These are phyloP conservation scores for Myotisia sp. DNA, from an alignment of 2,329 filamentous ascomycete species.

Conservation along the genomic window DNA sequence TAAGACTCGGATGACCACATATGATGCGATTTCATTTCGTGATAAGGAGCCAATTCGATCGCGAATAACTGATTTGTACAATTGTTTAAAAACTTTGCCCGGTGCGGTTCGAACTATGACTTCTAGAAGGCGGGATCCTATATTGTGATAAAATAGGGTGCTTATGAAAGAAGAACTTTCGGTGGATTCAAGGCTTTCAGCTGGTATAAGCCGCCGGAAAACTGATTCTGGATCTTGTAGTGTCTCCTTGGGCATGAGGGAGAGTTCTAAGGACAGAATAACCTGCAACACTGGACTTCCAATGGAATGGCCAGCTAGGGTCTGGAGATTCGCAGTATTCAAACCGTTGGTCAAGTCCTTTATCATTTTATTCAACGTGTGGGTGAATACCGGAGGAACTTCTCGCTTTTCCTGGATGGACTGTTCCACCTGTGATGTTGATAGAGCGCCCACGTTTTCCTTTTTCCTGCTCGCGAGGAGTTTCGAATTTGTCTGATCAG, in stretches of 20 bases:
- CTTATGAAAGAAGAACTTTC: constrained; percentile 64
- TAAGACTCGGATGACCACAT: constrained; percentile 69
- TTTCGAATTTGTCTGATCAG: constrained; percentile 52
- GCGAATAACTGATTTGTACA: constrained; percentile 68
- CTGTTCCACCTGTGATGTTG: constrained; percentile 38
- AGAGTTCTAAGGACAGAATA: constrained; percentile 71
- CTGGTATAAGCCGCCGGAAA: constrained; percentile 64
- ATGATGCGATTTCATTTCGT: constrained; percentile 79
- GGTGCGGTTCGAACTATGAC: constrained; percentile 67
- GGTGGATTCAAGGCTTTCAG: constrained; percentile 59
- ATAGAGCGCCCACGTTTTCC: constrained; percentile 56
- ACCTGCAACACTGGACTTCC: constrained; percentile 91
- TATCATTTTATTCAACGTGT: constrained; percentile 70
- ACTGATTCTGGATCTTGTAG: constrained; percentile 53
- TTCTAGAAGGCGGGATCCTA: constrained; percentile 82
- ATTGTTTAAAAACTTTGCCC: constrained; percentile 76
- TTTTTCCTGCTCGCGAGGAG: constrained; percentile 88
- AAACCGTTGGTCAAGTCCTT: constrained; percentile 58
- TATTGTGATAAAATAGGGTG: constrained; percentile 72
- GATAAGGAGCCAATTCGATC: constrained; percentile 66
- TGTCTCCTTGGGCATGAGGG: constrained; percentile 53
- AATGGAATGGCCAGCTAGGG: constrained; percentile 74
- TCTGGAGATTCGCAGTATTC: constrained; percentile 64
- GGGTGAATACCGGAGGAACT: constrained; percentile 65
- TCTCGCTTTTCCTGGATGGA: constrained; percentile 34